Percentiles rank a stretch among this genome's conserved stretches.
phyloP scores from a whole-genome alignment of 768 basidiomycete species.

The Cystofilobasidium bisporidii region DNA sequence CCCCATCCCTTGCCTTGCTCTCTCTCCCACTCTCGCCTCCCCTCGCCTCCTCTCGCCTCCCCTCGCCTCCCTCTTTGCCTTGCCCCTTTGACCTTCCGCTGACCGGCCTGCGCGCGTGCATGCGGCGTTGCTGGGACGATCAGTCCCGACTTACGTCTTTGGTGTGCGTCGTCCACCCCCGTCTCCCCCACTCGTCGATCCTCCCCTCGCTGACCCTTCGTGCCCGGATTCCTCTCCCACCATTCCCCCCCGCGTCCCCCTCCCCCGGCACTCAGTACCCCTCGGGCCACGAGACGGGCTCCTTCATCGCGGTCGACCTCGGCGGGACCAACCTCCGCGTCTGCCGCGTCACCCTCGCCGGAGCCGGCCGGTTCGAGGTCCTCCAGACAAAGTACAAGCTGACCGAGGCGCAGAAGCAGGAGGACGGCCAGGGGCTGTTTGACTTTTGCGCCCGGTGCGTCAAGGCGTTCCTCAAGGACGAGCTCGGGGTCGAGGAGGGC shows the following conservation, averaged over 20 bases:
- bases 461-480: constrained; percentile 73
- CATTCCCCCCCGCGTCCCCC: too few species aligned
- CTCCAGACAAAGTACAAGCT: constrained; percentile 96
- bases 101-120: too few species aligned
- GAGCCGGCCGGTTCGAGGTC: constrained; percentile 92
- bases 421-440: constrained; percentile 82
- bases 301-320: constrained; percentile 67
- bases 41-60: too few species aligned
- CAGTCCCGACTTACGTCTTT: constrained; percentile 96
- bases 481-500: constrained; percentile 42
- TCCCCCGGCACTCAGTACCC: constrained; percentile 53
- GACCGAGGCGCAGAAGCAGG: constrained; percentile 95
- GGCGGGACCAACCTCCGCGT: constrained; percentile 94
- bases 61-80: too few species aligned
- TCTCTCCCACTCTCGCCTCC: too few species aligned
- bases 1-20: too few species aligned
- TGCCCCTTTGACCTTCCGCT: background rate
- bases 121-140: constrained; percentile 60
- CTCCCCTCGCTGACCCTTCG: background rate
- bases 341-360: constrained; percentile 84
- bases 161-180: constrained; percentile 33
- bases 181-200: background rate
- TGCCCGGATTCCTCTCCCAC: too few species aligned
- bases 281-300: constrained; percentile 73
- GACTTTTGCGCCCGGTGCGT: constrained; percentile 96